A percentile compares a stretch with the other conserved stretches of the same genome.
phyloP scores from a whole-genome alignment of 2,329 filamentous ascomycete genomes.

The Graphilbum fragrans region DNA sequence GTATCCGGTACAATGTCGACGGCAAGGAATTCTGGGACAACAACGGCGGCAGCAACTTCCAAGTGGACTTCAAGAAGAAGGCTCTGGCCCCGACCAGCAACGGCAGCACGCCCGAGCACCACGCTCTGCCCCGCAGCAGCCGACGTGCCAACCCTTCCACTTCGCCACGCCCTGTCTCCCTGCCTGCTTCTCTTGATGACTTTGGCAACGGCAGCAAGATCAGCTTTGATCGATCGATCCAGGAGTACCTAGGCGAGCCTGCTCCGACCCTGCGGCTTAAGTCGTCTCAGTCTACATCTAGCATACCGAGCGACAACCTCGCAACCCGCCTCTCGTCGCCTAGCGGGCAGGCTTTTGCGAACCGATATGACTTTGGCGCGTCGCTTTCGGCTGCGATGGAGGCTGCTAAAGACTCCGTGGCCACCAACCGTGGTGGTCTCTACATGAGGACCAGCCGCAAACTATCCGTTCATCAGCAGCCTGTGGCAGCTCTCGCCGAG shows the following conservation, averaged over 20 bases:
- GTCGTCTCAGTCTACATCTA: constrained; percentile 49
- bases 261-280: constrained; percentile 56
- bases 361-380: constrained; percentile 92
- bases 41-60: constrained; percentile 78
- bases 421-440: constrained; percentile 39
- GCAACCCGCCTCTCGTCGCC: constrained; percentile 38
- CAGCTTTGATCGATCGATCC: constrained; percentile 46
- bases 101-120: constrained; percentile 21
- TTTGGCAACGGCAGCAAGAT: constrained; percentile 52
- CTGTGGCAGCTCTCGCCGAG: not conserved
- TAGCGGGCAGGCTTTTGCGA: constrained; percentile 68
- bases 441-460: constrained; percentile 42
- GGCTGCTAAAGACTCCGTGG: constrained; percentile 52
- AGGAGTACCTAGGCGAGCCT: constrained; percentile 52
- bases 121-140: constrained; percentile 55
- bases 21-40: constrained; percentile 93
- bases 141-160: constrained; percentile 30
- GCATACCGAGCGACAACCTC: constrained; percentile 51
- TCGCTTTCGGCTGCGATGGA: constrained; percentile 76
- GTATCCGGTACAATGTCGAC: constrained; percentile 74
- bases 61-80: constrained; percentile 85
- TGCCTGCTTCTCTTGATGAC: constrained; percentile 53
- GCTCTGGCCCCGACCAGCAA: constrained; percentile 49
- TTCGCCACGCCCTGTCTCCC: constrained; percentile 38
- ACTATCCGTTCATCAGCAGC: constrained; percentile 4